Evolutionary conservation across 108 stramenopile species (phyloP), one percentile per base, ranked within the genome.

Genomic region (Seminavis robusta): DNA sequence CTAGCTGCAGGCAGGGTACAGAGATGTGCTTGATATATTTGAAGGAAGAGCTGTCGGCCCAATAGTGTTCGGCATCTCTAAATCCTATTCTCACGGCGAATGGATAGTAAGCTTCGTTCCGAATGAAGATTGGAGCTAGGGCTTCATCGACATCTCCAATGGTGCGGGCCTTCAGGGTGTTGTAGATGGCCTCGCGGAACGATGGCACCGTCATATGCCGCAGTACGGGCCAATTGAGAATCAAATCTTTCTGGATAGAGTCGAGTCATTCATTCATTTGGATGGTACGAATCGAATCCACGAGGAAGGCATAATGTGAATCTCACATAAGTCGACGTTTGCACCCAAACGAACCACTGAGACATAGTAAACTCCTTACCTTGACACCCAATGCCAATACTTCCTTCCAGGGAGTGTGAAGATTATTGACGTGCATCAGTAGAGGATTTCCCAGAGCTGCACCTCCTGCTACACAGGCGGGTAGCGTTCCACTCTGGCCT

Each of bases 391-490:
- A 49, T 13, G 67, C 81, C 34, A 93, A 47, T 4, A 85, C 33
- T 29, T 69, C 48, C 45, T 68, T 76, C 60, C 76, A 85, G 7
- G 84, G 83, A 56, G 86, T 82, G 8, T 33, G 29, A 8, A 89
- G 71, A 11, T 51, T 40, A 1, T 53, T 51, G 2, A 75, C 70
- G 45, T 83, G 24, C 11, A 93, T 77, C 33, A 61, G 57, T 6
- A 88, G 70, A 10, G 92, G 92, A 79, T 89, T 89, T 9, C 92
- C 88, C 54, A 93, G 59, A 20, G 75, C 62, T 2, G 76, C 76
- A 24, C 79, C 92, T 19, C 87, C 92, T 23, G 77, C 76, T 0
- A 93, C 80, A 52, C 82, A 84, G 34, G 52, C 41, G 30, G 92
- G 92, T 8, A 89, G 41, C 2, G 85, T 92, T 13, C 77, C 81